These are phyloP conservation scores for Ganoderma sinense DNA, from an alignment of 1,284 basidiomycete genomes.

Conservation along the genomic window DNA sequence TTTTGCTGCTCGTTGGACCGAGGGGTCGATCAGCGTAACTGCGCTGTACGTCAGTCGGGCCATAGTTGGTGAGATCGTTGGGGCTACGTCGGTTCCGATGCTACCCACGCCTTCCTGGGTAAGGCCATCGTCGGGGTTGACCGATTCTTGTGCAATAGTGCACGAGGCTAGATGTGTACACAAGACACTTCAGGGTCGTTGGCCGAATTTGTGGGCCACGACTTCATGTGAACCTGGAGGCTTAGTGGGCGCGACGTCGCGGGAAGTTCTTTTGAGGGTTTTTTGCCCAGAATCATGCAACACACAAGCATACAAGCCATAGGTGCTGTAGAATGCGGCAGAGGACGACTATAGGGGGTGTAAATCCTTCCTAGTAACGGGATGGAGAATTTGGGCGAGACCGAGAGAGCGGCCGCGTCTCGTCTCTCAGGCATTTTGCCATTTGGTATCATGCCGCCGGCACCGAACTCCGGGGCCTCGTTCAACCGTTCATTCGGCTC, in stretches of 20 bases:
- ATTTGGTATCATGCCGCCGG: no score
- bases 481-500: background rate
- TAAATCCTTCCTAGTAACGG: background rate
- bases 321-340: background rate
- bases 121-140: background rate
- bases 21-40: background rate
- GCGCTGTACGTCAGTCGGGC: background rate
- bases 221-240: background rate
- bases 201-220: background rate
- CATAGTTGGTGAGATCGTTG: background rate
- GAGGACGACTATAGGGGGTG: background rate
- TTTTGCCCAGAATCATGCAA: background rate
- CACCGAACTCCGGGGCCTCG: background rate
- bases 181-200: background rate
- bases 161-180: background rate
- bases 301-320: background rate
- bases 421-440: background rate
- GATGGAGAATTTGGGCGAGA: background rate
- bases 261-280: background rate
- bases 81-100: background rate
- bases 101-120: background rate
- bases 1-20: background rate
- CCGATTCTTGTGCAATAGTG: background rate
- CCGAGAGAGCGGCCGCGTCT: background rate
- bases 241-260: background rate